Base-by-base conservation (phyloP, 1,139 yeast species). In the Debaryomyces fabryi region DNA sequence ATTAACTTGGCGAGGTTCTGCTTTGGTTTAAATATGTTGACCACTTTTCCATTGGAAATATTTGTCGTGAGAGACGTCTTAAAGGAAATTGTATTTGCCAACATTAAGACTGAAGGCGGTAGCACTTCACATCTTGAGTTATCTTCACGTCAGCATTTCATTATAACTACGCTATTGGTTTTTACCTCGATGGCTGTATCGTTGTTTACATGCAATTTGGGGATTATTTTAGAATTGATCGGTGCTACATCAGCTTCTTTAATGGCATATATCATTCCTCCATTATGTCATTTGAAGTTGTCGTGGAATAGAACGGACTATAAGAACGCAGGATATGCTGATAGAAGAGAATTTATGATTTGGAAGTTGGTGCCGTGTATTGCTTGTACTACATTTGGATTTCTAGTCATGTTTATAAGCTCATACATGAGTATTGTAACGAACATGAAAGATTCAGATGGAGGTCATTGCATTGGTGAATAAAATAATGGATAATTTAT, bases 211-310 rank as follows among this genome's bases (percentile, higher is more conserved):
- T 91, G 97, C 62, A 90, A 92, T 57, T 72, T 92, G 50, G 98
- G 98, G 1, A 88, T 93, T 16, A 86, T 92, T 38, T 73, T 92
- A 45, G 98, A 92, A 60, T 73, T 92, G 6, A 91, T 90, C 29
- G 98, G 98, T 1, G 93, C 97, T 0, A 87, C 96, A 0, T 87
- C 96, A 0, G 98, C 97, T 0, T 88, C 96, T 12, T 73, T 89
- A 33, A 86, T 92, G 88, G 97, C 98, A 0, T 92, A 89, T 60
- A 89, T 92, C 18, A 72, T 92, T 10, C 98, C 98, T 0, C 97
- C 97, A 5, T 65, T 86, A 65, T 91, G 97, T 59, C 88, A 79
- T 59, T 67, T 89, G 51, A 83, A 85, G 53, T 75, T 91, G 55
- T 79, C 89, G 0, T 76, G 79, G 57, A 77, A 77, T 46, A 30